Conservation (phyloP, 441 rosid genomes). For the Populus hybrid region DNA sequence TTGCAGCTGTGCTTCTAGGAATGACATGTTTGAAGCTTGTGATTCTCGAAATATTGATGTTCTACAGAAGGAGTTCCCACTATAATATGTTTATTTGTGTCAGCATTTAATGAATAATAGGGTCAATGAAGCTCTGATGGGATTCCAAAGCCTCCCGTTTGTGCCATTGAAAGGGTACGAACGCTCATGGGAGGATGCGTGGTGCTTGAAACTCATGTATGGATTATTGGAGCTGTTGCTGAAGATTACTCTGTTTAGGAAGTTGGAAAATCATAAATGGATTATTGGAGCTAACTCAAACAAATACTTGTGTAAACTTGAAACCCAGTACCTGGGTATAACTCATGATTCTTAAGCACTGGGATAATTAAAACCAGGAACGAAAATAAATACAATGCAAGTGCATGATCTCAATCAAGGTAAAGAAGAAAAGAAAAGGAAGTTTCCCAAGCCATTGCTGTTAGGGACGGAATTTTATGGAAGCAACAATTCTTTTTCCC, state of each 20-base stretch:
- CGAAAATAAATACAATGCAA: neutral
- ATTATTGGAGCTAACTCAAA: neutral
- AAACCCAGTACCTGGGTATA: neutral
- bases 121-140: neutral
- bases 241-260: neutral
- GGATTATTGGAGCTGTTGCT: neutral
- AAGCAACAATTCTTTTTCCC: neutral
- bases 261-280: neutral
- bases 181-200: neutral
- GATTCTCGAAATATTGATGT: constrained; percentile 84
- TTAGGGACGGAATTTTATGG: neutral
- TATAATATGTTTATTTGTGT: constrained; percentile 28
- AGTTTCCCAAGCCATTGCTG: neutral
- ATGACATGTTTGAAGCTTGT: constrained; percentile 85
- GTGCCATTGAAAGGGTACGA: neutral
- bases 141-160: neutral
- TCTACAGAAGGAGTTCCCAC: constrained; percentile 86
- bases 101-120: neutral
- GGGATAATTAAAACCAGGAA: neutral
- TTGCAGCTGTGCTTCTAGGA: constrained; percentile 83
- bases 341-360: neutral
- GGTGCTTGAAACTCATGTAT: neutral
- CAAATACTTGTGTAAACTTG: neutral
- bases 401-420: neutral
- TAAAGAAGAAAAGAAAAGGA: neutral